Percentiles rank a stretch among this genome's conserved stretches.
phyloP scores from a whole-genome alignment of 148 eudicot species.

The Talinum fruticosum region DNA sequence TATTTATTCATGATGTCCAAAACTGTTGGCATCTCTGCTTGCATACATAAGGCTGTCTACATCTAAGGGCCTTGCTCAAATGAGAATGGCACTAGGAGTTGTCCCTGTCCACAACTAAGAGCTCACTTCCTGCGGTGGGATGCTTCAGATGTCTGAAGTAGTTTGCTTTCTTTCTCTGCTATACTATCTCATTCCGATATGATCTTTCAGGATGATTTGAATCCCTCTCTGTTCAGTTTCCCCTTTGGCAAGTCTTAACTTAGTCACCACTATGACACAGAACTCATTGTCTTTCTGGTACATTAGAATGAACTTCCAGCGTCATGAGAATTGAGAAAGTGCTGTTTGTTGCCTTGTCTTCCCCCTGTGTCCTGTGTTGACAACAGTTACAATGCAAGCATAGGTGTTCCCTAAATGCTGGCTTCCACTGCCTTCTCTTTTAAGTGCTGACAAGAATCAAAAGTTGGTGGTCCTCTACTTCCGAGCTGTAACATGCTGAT shows the following conservation, averaged over 20 bases:
- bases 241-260: background rate
- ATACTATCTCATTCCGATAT: background rate
- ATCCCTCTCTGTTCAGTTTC: background rate
- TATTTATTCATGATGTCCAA: background rate
- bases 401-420: background rate
- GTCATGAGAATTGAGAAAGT: background rate
- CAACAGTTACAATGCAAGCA: background rate
- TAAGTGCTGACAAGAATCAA: background rate
- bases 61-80: no score
- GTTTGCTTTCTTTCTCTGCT: background rate
- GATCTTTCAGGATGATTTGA: background rate
- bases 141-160: background rate
- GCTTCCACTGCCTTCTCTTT: background rate
- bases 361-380: background rate
- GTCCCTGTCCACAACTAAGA: no score
- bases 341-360: background rate
- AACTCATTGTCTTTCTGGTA: background rate
- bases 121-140: background rate
- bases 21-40: background rate
- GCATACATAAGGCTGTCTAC: no score
- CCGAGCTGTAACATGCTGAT: background rate
- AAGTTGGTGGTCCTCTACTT: background rate
- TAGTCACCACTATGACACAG: background rate
- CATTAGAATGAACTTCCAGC: background rate
- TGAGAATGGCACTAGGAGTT: no score